phyloP scores from a whole-genome alignment of 2,329 filamentous ascomycete species.

The Fusarium pseudoanthophilum region DNA sequence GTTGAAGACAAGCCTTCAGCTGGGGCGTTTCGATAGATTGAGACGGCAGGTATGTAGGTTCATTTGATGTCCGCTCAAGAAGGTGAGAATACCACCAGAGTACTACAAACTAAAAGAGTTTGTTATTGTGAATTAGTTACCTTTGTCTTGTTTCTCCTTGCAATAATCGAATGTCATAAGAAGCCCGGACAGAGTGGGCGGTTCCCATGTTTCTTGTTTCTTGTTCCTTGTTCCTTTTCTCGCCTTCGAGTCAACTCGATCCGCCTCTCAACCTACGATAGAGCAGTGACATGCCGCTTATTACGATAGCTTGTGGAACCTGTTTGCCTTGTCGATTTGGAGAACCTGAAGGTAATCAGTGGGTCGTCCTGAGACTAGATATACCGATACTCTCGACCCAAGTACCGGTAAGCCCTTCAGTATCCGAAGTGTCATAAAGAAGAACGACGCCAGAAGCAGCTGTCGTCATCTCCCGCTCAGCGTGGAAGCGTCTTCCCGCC shows the following conservation, averaged over 20 bases:
- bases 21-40: constrained; percentile 29
- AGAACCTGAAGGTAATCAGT: constrained; percentile 17
- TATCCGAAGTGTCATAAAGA: neutral
- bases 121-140: neutral
- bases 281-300: constrained; percentile 33
- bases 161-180: constrained; percentile 5
- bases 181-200: constrained; percentile 5
- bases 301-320: constrained; percentile 30
- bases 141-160: neutral
- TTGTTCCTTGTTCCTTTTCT: constrained; percentile 7
- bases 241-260: constrained; percentile 11
- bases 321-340: constrained; percentile 28
- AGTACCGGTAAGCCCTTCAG: constrained; percentile 20
- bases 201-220: constrained; percentile 12
- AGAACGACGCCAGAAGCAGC: constrained; percentile 16
- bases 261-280: constrained; percentile 30
- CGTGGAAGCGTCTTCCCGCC: constrained; percentile 15
- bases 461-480: constrained; percentile 33
- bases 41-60: neutral
- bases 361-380: constrained; percentile 18
- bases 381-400: constrained; percentile 3
- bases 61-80: neutral
- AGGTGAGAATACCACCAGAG: neutral
- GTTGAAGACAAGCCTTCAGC: constrained; percentile 26
- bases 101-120: neutral